A percentile compares a stretch with the other conserved stretches of the same genome.
Conservation (phyloP, 805 yeast genomes). For the Starmerella powellii region DNA sequence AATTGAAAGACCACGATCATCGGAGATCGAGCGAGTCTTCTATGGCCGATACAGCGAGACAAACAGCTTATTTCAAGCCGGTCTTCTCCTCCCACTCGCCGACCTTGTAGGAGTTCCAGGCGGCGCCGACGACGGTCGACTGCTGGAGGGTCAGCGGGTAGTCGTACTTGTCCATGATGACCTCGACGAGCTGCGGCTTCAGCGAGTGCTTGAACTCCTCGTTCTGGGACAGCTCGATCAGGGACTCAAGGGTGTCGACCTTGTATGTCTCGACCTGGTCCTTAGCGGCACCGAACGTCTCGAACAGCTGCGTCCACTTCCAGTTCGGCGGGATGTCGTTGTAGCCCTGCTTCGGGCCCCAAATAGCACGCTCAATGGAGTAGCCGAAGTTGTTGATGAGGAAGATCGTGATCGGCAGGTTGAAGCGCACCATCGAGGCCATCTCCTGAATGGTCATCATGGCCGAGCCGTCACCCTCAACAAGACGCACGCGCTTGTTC, state of each 20-base stretch:
- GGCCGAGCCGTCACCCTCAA: constrained; percentile 91
- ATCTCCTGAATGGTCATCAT: constrained; percentile 88
- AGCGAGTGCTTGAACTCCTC: constrained; percentile 29
- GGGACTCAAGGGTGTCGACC: constrained; percentile 33
- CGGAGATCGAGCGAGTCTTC: too few relatives aligned
- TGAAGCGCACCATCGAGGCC: constrained; percentile 48
- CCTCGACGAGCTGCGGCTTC: constrained; percentile 44
- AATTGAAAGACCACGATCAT: too few relatives aligned
- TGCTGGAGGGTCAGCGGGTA: constrained; percentile 47
- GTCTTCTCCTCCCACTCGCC: constrained; percentile 15
- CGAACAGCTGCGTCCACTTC: constrained; percentile 64
- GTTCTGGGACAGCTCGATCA: constrained; percentile 31
- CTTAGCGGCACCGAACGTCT: constrained; percentile 37
- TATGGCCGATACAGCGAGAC: too few relatives aligned
- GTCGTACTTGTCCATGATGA: constrained; percentile 46
- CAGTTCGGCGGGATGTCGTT: constrained; percentile 74
- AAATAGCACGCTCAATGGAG: constrained; percentile 76
- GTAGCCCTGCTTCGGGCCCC: constrained; percentile 63
- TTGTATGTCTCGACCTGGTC: constrained; percentile 26
- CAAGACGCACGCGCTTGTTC: constrained; percentile 48
- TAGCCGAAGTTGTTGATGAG: constrained; percentile 78
- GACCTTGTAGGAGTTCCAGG: constrained; percentile 17
- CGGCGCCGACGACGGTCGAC: constrained; percentile 15
- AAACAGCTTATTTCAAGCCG: constrained; percentile 8
- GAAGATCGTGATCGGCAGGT: constrained; percentile 55